Conservation (phyloP, 2,329 filamentous ascomycete genomes). For the Podosphaera aphanis region DNA sequence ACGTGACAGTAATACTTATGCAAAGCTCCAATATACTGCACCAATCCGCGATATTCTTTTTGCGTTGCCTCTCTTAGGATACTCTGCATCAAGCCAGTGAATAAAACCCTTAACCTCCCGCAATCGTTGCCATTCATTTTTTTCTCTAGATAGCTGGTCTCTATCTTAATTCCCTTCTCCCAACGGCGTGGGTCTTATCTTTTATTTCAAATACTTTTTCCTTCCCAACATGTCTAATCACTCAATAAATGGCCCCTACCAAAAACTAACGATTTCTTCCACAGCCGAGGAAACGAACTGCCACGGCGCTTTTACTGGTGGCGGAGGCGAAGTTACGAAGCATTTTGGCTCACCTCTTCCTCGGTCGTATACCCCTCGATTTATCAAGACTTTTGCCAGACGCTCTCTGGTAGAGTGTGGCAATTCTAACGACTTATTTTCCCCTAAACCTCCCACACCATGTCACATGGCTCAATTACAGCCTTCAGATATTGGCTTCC, state of each 20-base stretch:
- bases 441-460: slow-evolving; percentile 24
- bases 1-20: background rate
- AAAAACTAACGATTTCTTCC: background rate
- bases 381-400: background rate
- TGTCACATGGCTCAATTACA: slow-evolving; percentile 38
- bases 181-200: background rate
- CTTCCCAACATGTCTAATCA: background rate
- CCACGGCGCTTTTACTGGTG: background rate
- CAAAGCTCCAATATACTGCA: background rate
- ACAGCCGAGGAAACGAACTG: background rate
- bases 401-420: slow-evolving; percentile 4
- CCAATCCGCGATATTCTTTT: background rate
- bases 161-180: background rate
- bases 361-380: background rate
- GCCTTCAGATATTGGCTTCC: slow-evolving; percentile 75
- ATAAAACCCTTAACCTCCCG: background rate
- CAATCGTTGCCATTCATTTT: background rate
- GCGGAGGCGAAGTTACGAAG: no score
- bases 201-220: background rate
- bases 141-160: background rate
- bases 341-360: background rate
- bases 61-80: background rate
- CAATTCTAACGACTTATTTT: slow-evolving; percentile 34
- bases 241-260: background rate
- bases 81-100: background rate